Evolutionary conservation across 441 rosid genomes (phyloP).

Genomic region (Populus hybrid): DNA sequence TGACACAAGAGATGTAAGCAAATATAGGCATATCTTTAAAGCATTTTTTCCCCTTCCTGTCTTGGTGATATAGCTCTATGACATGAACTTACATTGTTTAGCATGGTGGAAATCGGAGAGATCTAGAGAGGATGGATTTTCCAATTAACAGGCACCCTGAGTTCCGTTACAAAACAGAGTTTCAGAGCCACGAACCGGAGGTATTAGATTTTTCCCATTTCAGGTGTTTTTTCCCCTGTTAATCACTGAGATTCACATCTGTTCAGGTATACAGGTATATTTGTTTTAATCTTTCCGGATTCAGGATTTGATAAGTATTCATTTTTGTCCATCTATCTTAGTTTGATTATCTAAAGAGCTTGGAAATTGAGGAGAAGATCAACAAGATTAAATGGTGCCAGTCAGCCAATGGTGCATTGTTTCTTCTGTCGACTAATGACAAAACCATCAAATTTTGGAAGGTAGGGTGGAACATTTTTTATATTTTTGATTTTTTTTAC

Average conservation of each 20-base stretch:
- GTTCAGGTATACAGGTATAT: not conserved
- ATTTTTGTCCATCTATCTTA: slow-evolving; percentile 26
- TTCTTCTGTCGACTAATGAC: slow-evolving; percentile 83
- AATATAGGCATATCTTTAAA: not conserved
- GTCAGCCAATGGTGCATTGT: slow-evolving; percentile 66
- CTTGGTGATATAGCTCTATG: slow-evolving; percentile 11
- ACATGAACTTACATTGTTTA: slow-evolving; percentile 22
- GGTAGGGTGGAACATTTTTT: slow-evolving; percentile 33
- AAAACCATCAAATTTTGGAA: slow-evolving; percentile 89
- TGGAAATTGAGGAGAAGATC: slow-evolving; percentile 97
- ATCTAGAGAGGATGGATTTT: slow-evolving; percentile 61
- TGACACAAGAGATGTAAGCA: slow-evolving; percentile 53
- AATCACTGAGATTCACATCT: not conserved
- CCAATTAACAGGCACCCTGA: slow-evolving; percentile 61
- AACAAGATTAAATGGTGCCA: slow-evolving; percentile 92
- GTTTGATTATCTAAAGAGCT: slow-evolving; percentile 92
- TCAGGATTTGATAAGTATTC: slow-evolving; percentile 3
- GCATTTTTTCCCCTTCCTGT: not conserved
- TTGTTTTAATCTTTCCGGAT: not conserved
- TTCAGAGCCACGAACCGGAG: slow-evolving; percentile 96
- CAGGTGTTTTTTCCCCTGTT: not conserved
- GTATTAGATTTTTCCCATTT: slow-evolving; percentile 29
- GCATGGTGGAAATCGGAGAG: slow-evolving; percentile 59
- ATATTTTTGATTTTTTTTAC: not conserved
- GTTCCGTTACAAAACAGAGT: slow-evolving; percentile 84